phyloP scores from a whole-genome alignment of 139 green algal species.

The Tetradesmus obliquus region DNA sequence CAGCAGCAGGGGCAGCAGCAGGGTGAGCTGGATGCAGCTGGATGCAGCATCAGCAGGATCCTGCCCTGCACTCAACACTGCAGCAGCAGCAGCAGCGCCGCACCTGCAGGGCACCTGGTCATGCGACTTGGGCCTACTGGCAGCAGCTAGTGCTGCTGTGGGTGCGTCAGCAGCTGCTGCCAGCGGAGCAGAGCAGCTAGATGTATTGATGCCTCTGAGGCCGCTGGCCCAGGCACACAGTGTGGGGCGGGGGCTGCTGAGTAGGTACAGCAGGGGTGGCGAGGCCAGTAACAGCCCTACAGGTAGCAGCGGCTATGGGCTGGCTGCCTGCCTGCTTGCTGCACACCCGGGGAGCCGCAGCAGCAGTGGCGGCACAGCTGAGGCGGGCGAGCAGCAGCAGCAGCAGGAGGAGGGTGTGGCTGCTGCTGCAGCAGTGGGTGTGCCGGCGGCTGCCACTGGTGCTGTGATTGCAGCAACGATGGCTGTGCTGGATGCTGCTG shows the following conservation, averaged over 20 bases:
- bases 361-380: neutral
- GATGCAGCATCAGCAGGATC: neutral
- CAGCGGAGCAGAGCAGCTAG: neutral
- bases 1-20: neutral
- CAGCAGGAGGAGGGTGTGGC: neutral
- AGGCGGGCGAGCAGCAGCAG: neutral
- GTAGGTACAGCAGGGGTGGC: conserved; percentile 21
- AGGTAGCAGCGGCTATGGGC: conserved; percentile 22
- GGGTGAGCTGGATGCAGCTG: neutral
- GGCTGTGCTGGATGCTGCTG: neutral
- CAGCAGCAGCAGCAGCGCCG: neutral
- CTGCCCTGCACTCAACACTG: neutral
- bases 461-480: neutral
- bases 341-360: neutral
- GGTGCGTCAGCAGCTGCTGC: conserved; percentile 17
- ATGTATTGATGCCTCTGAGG: conserved; percentile 24
- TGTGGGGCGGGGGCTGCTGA: conserved; percentile 26
- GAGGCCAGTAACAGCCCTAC: conserved; percentile 18
- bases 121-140: conserved; percentile 19
- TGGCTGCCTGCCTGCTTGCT: conserved; percentile 21
- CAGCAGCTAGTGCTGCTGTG: conserved; percentile 19
- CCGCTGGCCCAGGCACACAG: conserved; percentile 15
- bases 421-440: neutral
- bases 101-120: conserved; percentile 28
- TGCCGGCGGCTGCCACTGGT: neutral